Evolutionary conservation across 2,329 filamentous ascomycete species (phyloP), one percentile per base, ranked within the genome.

Genomic region (Raffaelea albimanens): DNA sequence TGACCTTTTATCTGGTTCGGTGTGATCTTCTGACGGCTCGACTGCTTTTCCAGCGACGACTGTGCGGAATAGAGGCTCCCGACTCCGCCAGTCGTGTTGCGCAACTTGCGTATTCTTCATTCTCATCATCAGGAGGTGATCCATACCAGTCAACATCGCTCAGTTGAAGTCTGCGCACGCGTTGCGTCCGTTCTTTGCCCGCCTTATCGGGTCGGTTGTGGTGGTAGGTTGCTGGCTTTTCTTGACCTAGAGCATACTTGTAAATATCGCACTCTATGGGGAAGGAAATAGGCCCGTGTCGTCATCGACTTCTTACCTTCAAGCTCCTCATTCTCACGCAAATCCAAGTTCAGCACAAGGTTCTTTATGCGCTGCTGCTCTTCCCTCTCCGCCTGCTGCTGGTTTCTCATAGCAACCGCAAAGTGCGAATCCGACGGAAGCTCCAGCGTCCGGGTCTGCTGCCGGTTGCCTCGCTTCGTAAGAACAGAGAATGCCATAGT

Each of bases 331-430:
- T 72, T 83, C 59, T 94, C 89, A 45, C 87, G 82, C 61, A 95
- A 80, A 67, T 98, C 93, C 61, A 96, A 95, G 66, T 96, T 97
- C 57, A 98, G 73, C 46, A 98, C 93, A 41, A 98, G 75, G 59
- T 88, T 95, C 71, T 98, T 98, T 78, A 98, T 98, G 53, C 93
- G 86, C 64, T 96, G 89, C 64, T 98, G 91, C 64, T 98, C 94
- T 61, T 95, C 93, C 46, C 85, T 84, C 63, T 97, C 91, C 3
- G 89, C 91, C 66, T 94, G 86, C 62, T 96, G 90, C 68, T 97
- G 90, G 51, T 80, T 89, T 63, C 88, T 93, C 89, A 98, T 93
- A 40, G 93, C 93, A 55, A 97, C 78, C 5, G 93, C 93, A 67
- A 98, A 96, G 44, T 82, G 90, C 1, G 93, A 97, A 63, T 98